Conservation (phyloP, 2,329 filamentous ascomycete genomes). For the Aureobasidium namibiae region DNA sequence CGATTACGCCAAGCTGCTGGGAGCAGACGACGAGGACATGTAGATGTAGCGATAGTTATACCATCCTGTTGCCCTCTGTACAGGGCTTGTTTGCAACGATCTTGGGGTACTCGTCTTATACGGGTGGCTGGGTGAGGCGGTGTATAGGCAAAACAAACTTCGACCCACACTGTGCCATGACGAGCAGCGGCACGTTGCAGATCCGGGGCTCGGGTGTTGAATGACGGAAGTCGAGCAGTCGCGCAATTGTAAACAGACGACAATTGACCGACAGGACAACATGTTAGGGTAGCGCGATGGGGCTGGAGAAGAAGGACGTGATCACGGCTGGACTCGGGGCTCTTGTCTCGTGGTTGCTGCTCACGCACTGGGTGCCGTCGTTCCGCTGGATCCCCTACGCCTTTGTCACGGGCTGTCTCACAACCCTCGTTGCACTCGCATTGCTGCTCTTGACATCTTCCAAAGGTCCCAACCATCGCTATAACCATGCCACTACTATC, state of each 20-base stretch:
- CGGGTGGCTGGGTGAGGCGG: too few species aligned
- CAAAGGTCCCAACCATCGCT: conserved; percentile 53
- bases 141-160: conserved; percentile 1
- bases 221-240: neutral
- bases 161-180: neutral
- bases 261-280: neutral
- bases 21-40: conserved; percentile 12
- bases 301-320: conserved; percentile 65
- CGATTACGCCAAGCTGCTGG: conserved; percentile 68
- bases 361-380: conserved; percentile 71
- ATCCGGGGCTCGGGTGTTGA: neutral
- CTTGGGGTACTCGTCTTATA: too few species aligned
- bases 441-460: conserved; percentile 57
- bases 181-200: neutral
- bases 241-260: neutral
- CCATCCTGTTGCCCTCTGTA: neutral
- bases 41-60: conserved; percentile 10
- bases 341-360: conserved; percentile 83
- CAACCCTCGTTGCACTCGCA: conserved; percentile 46
- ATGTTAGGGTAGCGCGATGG: conserved; percentile 39
- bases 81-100: neutral
- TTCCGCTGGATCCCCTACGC: conserved; percentile 82
- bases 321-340: conserved; percentile 58
- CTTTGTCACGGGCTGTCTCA: conserved; percentile 60
- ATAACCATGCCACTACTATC: conserved; percentile 29